Percentiles rank a stretch among this genome's conserved stretches.
These are phyloP conservation scores for Skeletonema grethae DNA, from an alignment of 108 stramenopile species.

Conservation along the genomic window DNA sequence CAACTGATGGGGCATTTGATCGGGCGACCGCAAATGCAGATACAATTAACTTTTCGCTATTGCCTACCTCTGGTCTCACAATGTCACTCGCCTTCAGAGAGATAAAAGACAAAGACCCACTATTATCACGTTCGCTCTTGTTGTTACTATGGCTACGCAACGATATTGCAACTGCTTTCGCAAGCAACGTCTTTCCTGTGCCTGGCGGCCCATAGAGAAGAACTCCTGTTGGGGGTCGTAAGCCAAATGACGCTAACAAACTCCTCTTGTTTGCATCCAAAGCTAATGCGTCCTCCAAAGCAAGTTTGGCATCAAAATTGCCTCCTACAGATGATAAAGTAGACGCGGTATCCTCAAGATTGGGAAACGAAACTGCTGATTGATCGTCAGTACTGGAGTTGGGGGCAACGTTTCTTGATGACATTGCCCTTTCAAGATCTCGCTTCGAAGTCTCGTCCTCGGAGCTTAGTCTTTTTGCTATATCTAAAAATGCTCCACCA, in stretches of 20 bases:
- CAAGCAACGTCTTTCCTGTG: constrained; percentile 84
- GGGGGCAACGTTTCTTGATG: constrained; percentile 2
- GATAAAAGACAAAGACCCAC: constrained; percentile 76
- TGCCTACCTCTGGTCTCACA: constrained; percentile 72
- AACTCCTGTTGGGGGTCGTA: constrained; percentile 73
- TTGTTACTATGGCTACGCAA: constrained; percentile 7
- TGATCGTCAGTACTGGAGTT: neutral
- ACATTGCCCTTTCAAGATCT: constrained; percentile 52
- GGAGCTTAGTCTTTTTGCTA: constrained; percentile 47
- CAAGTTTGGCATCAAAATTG: constrained; percentile 71
- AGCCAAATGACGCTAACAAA: constrained; percentile 55
- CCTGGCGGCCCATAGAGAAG: constrained; percentile 82
- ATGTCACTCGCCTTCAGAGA: constrained; percentile 77
- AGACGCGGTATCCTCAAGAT: constrained; percentile 8
- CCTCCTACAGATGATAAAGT: constrained; percentile 61
- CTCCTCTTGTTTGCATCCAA: constrained; percentile 57
- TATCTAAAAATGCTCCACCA: constrained; percentile 50
- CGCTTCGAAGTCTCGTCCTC: constrained; percentile 9
- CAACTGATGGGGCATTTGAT: constrained; percentile 72
- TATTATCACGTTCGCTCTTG: constrained; percentile 7
- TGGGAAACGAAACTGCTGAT: constrained; percentile 27
- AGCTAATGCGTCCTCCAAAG: constrained; percentile 77
- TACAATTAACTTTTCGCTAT: constrained; percentile 76
- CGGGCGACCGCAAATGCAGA: constrained; percentile 76
- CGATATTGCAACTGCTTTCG: constrained; percentile 69